phyloP scores from a whole-genome alignment of 306 rosid species.

The Pueraria montana region DNA sequence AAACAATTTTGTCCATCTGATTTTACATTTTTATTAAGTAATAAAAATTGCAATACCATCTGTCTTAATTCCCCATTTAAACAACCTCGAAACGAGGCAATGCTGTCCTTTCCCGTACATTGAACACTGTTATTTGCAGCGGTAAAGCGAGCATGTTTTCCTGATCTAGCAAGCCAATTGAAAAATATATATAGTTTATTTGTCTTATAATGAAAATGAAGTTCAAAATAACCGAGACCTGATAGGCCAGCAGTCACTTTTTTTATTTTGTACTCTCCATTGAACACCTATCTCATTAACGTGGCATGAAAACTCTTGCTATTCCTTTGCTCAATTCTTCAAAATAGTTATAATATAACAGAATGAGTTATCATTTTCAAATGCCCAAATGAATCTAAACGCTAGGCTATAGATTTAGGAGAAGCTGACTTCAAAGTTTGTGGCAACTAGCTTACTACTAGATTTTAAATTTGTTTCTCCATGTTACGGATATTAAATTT shows the following conservation, averaged over 20 bases:
- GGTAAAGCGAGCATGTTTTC: not conserved
- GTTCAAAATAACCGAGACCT: not conserved
- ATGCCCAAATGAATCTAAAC: not conserved
- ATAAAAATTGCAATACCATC: not conserved
- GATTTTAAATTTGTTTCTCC: not conserved
- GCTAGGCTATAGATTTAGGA: not conserved
- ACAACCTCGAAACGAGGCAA: not conserved
- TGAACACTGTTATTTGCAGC: not conserved
- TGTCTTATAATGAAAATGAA: not conserved
- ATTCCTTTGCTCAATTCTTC: not conserved
- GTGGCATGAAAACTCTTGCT: too few relatives aligned
- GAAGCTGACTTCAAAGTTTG: not conserved
- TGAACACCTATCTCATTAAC: not conserved
- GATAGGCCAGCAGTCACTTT: too few relatives aligned
- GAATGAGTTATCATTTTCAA: conserved; percentile 4
- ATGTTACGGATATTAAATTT: not conserved
- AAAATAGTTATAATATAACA: not conserved
- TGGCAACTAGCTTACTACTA: not conserved
- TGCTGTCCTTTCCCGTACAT: not conserved
- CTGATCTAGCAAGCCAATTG: too few relatives aligned
- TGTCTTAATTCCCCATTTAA: not conserved
- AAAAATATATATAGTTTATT: not conserved
- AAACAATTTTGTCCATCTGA: conserved; percentile 28
- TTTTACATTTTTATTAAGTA: conserved; percentile 1
- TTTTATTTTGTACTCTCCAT: too few relatives aligned